Percentiles rank a stretch among this genome's conserved stretches.
Conservation (phyloP, 176 grass and related monocot genomes). For the Poa pratensis region DNA sequence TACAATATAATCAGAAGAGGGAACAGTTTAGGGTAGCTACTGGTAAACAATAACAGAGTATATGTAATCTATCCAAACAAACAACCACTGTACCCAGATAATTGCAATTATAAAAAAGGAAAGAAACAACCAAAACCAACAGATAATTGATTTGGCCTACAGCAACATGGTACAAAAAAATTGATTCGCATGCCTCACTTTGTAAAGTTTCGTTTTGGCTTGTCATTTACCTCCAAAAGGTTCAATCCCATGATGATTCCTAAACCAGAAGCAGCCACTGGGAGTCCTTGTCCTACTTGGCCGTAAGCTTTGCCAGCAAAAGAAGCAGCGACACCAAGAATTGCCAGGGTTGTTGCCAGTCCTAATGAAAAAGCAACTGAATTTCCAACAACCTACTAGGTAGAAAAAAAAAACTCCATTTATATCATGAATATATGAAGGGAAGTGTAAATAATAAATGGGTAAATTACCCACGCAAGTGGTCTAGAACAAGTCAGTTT, state of each 20-base stretch:
- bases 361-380: slow-evolving; percentile 93
- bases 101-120: not conserved
- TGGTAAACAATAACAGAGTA: not conserved
- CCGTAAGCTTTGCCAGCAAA: slow-evolving; percentile 99
- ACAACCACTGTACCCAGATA: not conserved
- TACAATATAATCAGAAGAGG: slow-evolving; percentile 34
- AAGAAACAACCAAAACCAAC: slow-evolving; percentile 25
- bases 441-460: not conserved
- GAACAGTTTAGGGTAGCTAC: slow-evolving; percentile 22
- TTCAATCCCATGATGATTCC: slow-evolving; percentile 94
- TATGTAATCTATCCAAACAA: not conserved
- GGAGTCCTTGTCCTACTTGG: slow-evolving; percentile 94
- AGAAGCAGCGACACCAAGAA: slow-evolving; percentile 90
- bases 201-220: slow-evolving; percentile 4
- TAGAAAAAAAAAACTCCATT: slow-evolving; percentile 32
- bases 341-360: slow-evolving; percentile 90
- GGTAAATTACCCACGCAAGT: not conserved
- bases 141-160: not conserved
- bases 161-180: not conserved
- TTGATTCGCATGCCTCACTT: slow-evolving; percentile 1
- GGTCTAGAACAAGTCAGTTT: not conserved
- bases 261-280: slow-evolving; percentile 81
- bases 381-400: slow-evolving; percentile 84
- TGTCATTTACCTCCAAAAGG: slow-evolving; percentile 79
- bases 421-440: not conserved